A percentile compares a stretch with the other conserved stretches of the same genome.
These are phyloP conservation scores for Cercospora janseana DNA, from an alignment of 2,329 filamentous ascomycete species.

Conservation along the genomic window DNA sequence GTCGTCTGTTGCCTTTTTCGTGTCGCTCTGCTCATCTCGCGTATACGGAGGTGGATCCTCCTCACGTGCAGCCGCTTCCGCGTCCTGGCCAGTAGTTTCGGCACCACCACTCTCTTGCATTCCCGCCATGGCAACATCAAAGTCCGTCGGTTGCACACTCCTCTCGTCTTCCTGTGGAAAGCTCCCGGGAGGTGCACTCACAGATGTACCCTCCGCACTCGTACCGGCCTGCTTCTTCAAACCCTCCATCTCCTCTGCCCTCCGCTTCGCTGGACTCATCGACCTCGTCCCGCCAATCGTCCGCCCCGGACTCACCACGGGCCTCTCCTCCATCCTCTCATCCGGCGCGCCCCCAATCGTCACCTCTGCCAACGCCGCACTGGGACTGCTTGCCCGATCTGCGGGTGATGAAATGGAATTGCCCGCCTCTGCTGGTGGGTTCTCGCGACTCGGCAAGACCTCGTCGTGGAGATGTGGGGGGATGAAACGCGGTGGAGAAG, in stretches of 20 bases:
- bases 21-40: constrained; percentile 29
- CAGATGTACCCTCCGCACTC: too few species aligned
- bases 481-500: constrained; percentile 46
- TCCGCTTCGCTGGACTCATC: constrained; percentile 56
- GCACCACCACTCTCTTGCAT: constrained; percentile 17
- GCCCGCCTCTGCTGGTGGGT: background rate
- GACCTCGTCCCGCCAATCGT: constrained; percentile 38
- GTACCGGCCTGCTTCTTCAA: constrained; percentile 1
- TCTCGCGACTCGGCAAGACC: constrained; percentile 36
- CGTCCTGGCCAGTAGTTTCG: constrained; percentile 1
- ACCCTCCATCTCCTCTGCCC: constrained; percentile 54
- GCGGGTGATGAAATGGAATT: background rate
- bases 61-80: constrained; percentile 18
- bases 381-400: constrained; percentile 34
- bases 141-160: constrained; percentile 16
- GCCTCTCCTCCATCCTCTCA: constrained; percentile 42
- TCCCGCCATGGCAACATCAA: constrained; percentile 26
- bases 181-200: constrained; percentile 19
- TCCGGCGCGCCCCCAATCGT: constrained; percentile 25
- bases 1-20: constrained; percentile 5
- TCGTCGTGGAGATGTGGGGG: constrained; percentile 58
- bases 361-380: constrained; percentile 32
- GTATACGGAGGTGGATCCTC: constrained; percentile 27
- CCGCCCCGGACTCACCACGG: constrained; percentile 22
- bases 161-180: constrained; percentile 15